Evolutionary conservation across 345 rosid species (phyloP).

Genomic region (Salix exigua): DNA sequence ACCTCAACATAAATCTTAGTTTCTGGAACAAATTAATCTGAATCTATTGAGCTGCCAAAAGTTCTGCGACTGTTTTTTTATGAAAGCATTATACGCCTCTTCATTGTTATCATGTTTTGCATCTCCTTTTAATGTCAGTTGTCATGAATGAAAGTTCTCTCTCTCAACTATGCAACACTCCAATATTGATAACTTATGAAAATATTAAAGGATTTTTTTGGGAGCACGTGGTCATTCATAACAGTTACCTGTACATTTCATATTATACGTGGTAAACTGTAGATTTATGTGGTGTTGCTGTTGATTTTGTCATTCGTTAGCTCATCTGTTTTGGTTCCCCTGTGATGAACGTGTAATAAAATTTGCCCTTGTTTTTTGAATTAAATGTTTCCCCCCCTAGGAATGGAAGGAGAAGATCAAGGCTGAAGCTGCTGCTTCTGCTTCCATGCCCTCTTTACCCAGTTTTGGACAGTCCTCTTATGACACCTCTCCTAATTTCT

Average conservation of each 20-base stretch:
- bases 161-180: too few relatives aligned
- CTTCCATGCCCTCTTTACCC: constrained; percentile 42
- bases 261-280: too few relatives aligned
- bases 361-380: constrained; percentile 2
- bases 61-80: background rate
- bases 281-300: background rate
- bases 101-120: too few relatives aligned
- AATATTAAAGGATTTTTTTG: too few relatives aligned
- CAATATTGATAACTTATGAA: too few relatives aligned
- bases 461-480: constrained; percentile 40
- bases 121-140: too few relatives aligned
- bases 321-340: background rate
- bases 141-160: too few relatives aligned
- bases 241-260: too few relatives aligned
- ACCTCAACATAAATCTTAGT: background rate
- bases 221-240: too few relatives aligned
- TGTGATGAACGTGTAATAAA: background rate
- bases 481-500: constrained; percentile 49
- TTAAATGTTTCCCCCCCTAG: constrained; percentile 38
- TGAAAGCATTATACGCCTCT: too few relatives aligned
- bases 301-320: background rate
- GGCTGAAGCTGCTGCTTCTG: constrained; percentile 72
- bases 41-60: background rate
- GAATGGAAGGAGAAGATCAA: constrained; percentile 67
- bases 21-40: background rate